Conservation (phyloP, 108 stramenopile species). For the Nitzschia palea region DNA sequence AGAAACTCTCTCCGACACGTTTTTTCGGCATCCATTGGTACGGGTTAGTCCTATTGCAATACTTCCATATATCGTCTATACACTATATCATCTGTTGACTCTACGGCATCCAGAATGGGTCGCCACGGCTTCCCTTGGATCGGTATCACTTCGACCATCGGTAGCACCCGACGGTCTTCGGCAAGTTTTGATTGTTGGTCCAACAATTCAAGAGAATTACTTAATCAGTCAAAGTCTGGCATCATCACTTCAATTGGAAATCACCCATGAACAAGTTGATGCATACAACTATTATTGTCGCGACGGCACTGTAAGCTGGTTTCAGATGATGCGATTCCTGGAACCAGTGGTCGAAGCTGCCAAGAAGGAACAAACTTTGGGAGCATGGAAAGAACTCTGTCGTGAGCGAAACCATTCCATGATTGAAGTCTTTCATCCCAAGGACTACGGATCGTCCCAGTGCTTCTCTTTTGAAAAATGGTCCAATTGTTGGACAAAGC, state of each 20-base stretch:
- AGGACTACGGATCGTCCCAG: conserved; percentile 26
- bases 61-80: conserved; percentile 44
- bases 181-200: conserved; percentile 59
- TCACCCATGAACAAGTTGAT: conserved; percentile 27
- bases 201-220: conserved; percentile 24
- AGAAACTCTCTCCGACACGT: not conserved
- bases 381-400: conserved; percentile 30
- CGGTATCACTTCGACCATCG: conserved; percentile 36
- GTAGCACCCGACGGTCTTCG: conserved; percentile 31
- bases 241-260: conserved; percentile 20
- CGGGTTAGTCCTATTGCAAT: conserved; percentile 20
- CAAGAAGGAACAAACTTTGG: conserved; percentile 26
- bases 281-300: conserved; percentile 21
- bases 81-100: conserved; percentile 25
- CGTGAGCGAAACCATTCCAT: not conserved
- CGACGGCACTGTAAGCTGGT: conserved; percentile 37
- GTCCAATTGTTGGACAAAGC: conserved; percentile 47
- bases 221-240: conserved; percentile 21
- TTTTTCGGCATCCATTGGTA: conserved; percentile 4
- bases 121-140: not conserved
- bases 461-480: conserved; percentile 12
- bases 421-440: conserved; percentile 45
- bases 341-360: not conserved
- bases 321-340: conserved; percentile 32
- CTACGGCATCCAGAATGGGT: conserved; percentile 50